Evolutionary conservation across 1,284 basidiomycete genomes (phyloP), one percentile per base, ranked within the genome.

Genomic region (Ganoderma lingzhi): DNA sequence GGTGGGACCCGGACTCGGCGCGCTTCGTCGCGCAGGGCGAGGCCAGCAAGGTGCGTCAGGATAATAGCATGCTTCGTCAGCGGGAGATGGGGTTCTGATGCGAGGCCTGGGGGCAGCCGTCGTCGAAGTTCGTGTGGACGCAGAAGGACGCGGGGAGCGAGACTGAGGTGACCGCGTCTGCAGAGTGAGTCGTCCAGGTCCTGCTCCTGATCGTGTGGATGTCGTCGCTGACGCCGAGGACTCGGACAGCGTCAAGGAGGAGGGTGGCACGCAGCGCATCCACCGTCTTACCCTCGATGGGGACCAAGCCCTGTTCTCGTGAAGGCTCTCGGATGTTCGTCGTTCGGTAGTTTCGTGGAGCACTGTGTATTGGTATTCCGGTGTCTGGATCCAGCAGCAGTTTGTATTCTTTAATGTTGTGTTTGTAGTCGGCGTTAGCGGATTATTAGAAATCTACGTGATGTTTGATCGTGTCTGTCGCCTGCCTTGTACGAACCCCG

Each of bases 211-310:
- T 17, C n/a, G 19, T n/a, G 15, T 15, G 3, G 17, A 56, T 39
- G 15, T 17, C 35, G 12, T 56, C 1, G n/a, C 63, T 59, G 12
- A 61, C 45, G n/a, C 8, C 23, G 28, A 71, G 66, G 2, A 51
- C 23, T 23, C 71, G 66, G 2, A 51, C 73, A 73, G 72, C 28
- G 19, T 69, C 19, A 69, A 68, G 37, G 73, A 76, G 35, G 75
- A 77, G 51, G 76, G 76, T 19, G 77, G 77, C 14, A 44, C 70
- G 1, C 63, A 68, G 14, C 73, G 77, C 3, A 78, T 78, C 64
- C 74, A 69, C 66, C 58, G 65, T 6, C 70, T 78, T 39, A 67
- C 63, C 28, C 72, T 79, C 55, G 75, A 77, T 44, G 77, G 76
- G 23, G 76, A 78, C 55, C 58, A 71, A n/a, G 61, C 69, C 9